Base-by-base conservation (phyloP, 2,329 filamentous ascomycete genomes). In the Ophiognomonia clavigignenti-juglandacearum region DNA sequence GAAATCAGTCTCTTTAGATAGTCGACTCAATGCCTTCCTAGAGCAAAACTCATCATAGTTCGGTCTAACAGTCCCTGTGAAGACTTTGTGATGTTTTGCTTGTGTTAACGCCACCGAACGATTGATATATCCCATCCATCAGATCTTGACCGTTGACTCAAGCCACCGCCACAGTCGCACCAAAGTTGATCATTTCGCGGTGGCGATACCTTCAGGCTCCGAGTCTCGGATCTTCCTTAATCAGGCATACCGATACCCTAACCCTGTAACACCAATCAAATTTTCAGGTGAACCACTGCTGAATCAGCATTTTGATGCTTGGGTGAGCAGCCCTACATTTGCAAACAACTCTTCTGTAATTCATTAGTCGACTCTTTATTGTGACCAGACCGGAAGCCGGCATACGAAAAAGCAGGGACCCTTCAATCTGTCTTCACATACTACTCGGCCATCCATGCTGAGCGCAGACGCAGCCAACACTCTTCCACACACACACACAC, bases 21-120 rank as follows among this genome's bases (percentile, higher is more conserved):
- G 45, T 52, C 23, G 39, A 49, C 40, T 45, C 27, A 20, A 36
- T 36, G 42, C 45, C 45, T 43, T 45, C 27, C 42, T 35, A 45
- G 46, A 45, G 35, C 45, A 26, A 31, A 10, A 4, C 29, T 31
- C n/a, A n/a, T n/a, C n/a, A n/a, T n/a, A n/a, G n/a, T n/a, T n/a
- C n/a, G n/a, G n/a, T n/a, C n/a, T n/a, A n/a, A n/a, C n/a, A n/a
- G n/a, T n/a, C n/a, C n/a, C n/a, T n/a, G n/a, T n/a, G n/a, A n/a
- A n/a, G n/a, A n/a, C n/a, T n/a, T n/a, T n/a, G n/a, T n/a, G n/a
- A n/a, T n/a, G n/a, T n/a, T n/a, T n/a, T n/a, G n/a, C n/a, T n/a
- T n/a, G n/a, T n/a, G n/a, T n/a, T n/a, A n/a, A 35, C 16, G 11
- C 14, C n/a, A 18, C 32, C 5, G 32, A 18, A 18, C 11, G 16